A percentile compares a stretch with the other conserved stretches of the same genome.
Evolutionary conservation across 2,329 filamentous ascomycete genomes (phyloP).

Genomic region (Arthrocladium fulminans): DNA sequence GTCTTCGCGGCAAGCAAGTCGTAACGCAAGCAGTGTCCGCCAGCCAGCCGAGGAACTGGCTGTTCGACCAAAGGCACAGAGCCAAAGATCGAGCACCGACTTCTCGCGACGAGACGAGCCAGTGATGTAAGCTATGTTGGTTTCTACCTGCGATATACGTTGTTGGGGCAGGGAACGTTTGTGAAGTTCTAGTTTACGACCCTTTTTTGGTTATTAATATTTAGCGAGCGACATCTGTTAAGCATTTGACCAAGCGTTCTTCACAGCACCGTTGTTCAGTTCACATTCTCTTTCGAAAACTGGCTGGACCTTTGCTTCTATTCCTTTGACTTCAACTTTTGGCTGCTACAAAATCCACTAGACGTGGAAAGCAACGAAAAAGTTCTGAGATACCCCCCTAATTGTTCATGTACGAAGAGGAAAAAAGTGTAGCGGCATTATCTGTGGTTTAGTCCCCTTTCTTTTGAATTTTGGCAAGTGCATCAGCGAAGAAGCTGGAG

Average conservation of each 20-base stretch:
- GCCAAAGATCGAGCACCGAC: slow-evolving; percentile 1
- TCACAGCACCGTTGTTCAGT: not conserved
- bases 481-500: not conserved
- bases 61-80: not conserved
- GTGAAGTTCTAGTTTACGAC: not conserved
- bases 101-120: slow-evolving; percentile 2
- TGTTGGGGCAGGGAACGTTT: not conserved
- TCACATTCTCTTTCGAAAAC: slow-evolving; percentile 1
- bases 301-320: slow-evolving; percentile 2
- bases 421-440: slow-evolving; percentile 1
- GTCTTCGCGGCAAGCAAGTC: slow-evolving; percentile 6
- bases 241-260: slow-evolving; percentile 6
- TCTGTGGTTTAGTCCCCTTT: not conserved
- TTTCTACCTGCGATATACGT: not conserved
- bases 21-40: slow-evolving; percentile 1
- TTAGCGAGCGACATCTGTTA: not conserved
- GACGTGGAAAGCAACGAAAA: slow-evolving; percentile 5
- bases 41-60: not conserved
- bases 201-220: not conserved
- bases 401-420: slow-evolving; percentile 3
- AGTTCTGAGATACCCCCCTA: slow-evolving; percentile 3
- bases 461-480: not conserved
- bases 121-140: not conserved
- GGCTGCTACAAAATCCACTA: not conserved
- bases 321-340: not conserved